phyloP scores from a whole-genome alignment of 2,329 filamentous ascomycete species.

The Arthrobotrys musiformis region DNA sequence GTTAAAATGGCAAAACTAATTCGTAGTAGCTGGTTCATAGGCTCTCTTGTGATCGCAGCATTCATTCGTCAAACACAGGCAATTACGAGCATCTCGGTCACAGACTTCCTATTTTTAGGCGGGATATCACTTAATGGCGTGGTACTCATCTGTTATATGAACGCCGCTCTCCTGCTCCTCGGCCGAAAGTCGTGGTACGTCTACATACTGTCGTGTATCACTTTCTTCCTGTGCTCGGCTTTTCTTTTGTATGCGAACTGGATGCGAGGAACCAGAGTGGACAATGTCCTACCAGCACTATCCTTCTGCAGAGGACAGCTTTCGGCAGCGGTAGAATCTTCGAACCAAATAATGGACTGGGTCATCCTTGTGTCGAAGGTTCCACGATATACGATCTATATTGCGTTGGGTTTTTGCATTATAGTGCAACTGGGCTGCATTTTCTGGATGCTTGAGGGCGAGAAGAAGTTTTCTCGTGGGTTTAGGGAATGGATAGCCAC shows the following conservation, averaged over 20 bases:
- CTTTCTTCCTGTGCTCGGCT: conserved; percentile 42
- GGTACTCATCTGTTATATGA: conserved; percentile 51
- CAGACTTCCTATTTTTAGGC: conserved; percentile 50
- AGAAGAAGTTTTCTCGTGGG: conserved; percentile 21
- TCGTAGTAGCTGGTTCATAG: conserved; percentile 44
- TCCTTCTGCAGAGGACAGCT: conserved; percentile 30
- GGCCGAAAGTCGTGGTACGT: conserved; percentile 55
- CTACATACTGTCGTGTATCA: conserved; percentile 44
- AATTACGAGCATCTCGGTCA: conserved; percentile 41
- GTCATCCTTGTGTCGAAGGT: conserved; percentile 33
- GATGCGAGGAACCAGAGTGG: conserved; percentile 25
- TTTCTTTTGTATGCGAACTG: conserved; percentile 45
- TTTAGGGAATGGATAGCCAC: conserved; percentile 11
- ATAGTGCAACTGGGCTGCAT: conserved; percentile 36
- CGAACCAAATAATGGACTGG: conserved; percentile 31
- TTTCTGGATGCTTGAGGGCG: conserved; percentile 49
- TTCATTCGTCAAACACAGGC: conserved; percentile 39
- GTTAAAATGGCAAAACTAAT: neutral
- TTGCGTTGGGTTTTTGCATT: conserved; percentile 40
- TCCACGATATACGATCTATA: conserved; percentile 25
- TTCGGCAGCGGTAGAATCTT: neutral
- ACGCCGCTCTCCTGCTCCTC: conserved; percentile 36
- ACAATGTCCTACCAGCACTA: conserved; percentile 31
- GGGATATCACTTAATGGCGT: conserved; percentile 50
- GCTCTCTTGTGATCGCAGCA: conserved; percentile 47